Base-by-base conservation (phyloP, 331 rosid genomes). In the Arachis monticola region DNA sequence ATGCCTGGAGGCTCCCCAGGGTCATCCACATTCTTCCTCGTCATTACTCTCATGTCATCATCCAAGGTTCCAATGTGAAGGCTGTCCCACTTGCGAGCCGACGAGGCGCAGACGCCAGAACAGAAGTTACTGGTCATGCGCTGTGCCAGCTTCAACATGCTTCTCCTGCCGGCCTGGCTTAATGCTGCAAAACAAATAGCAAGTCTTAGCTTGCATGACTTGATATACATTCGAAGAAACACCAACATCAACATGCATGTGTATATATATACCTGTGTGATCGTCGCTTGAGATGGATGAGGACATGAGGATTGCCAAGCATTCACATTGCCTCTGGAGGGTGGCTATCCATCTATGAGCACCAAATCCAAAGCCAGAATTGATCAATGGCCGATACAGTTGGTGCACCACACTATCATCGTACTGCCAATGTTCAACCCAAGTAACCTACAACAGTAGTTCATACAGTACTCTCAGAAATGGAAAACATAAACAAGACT, bases 1-100 rank as follows among this genome's bases (percentile, higher is more conserved):
- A 88, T 77, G 2, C 99, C 99, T 0, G 89, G 85, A 69, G 99
- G 97, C 88, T 94, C 97, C 3, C 99, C 97, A 0, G 98, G 97
- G 68, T 90, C 92, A 47, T 86, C 87, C 65, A 86, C 64, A 48
- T 86, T 90, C 56, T 82, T 88, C 72, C 97, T 82, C 2, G 91
- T 83, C 97, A 94, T 90, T 44, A 94, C 89, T 76, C 82, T 88
- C 78, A 92, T 87, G 53, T 88, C 95, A 56, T 94, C 95, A n/a
- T 90, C 78, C 11, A 94, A 62, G 42, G 79, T 83, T 5, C 80
- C 94, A 22, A 88, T 67, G 5, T 77, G 80, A 11, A 94, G 87
- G 50, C 63, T 88, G 56, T 90, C 93, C 99, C 97, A 94, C 79
- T 87, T 85, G 35, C 79, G 90, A n/a, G 79, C 77, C 0, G 91